Percentiles rank a stretch among this genome's conserved stretches.
Conservation (phyloP, 495 filamentous ascomycete species). For the Pyronema domesticum region DNA sequence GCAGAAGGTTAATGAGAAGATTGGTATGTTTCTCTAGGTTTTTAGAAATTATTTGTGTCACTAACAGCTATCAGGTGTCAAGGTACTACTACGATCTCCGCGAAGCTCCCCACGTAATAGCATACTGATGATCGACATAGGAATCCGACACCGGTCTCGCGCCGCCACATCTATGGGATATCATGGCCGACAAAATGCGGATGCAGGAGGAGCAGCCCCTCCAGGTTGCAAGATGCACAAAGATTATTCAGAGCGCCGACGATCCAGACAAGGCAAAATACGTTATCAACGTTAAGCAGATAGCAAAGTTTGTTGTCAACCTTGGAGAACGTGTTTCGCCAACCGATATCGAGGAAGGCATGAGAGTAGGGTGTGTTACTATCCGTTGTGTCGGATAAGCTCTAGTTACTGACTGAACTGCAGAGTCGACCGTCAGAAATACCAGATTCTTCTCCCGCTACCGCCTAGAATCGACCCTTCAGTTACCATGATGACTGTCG, state of each 20-base stretch:
- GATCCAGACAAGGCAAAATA: slow-evolving; percentile 98
- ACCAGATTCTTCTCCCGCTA: slow-evolving; percentile 92
- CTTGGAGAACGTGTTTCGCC: slow-evolving; percentile 91
- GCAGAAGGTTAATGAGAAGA: slow-evolving; percentile 93
- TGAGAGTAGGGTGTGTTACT: slow-evolving; percentile 61
- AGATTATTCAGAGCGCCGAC: slow-evolving; percentile 96
- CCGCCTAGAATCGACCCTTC: slow-evolving; percentile 97
- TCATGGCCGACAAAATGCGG: slow-evolving; percentile 89
- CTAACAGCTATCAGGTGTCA: slow-evolving; percentile 26
- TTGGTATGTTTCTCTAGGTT: slow-evolving; percentile 35
- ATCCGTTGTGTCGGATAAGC: background rate
- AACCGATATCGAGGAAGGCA: slow-evolving; percentile 97
- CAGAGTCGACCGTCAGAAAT: slow-evolving; percentile 93
- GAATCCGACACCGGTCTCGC: slow-evolving; percentile 98
- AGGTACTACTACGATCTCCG: slow-evolving; percentile 22
- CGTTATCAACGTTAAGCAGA: slow-evolving; percentile 99
- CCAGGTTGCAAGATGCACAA: slow-evolving; percentile 94
- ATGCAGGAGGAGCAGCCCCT: slow-evolving; percentile 97
- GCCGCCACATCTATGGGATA: slow-evolving; percentile 96
- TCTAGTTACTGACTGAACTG: slow-evolving; percentile 2
- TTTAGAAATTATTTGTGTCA: slow-evolving; percentile 25
- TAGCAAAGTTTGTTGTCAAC: slow-evolving; percentile 98
- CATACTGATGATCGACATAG: slow-evolving; percentile 30
- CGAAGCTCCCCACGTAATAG: background rate
- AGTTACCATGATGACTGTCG: slow-evolving; percentile 99